Base-by-base conservation (phyloP, 331 rosid genomes). In the Malus hybrid region DNA sequence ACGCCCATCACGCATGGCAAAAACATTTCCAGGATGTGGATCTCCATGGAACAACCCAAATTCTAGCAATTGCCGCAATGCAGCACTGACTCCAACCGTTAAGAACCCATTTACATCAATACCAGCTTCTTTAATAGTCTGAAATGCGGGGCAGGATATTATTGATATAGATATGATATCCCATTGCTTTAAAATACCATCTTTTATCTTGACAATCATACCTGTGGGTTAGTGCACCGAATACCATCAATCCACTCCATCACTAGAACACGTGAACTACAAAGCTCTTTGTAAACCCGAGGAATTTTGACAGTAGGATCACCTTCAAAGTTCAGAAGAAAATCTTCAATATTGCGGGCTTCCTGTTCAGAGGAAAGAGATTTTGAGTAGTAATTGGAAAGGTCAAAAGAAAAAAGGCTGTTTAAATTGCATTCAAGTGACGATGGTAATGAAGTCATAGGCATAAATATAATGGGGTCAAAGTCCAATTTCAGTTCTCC, bases 231-330 rank as follows among this genome's bases (percentile, higher is more conserved):
- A 71, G 99, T 94, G 85, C 99, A 89, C 82, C 99, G 87, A 65
- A 94, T 87, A 67, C 99, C 99, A 85, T 94, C 99, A 76, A 94
- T 94, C 99, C 97, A 94, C 83, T 94, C 99, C 99, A 94, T 94
- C 44, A 94, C 99, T 74, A 94, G 80, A 79, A 94, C 99, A 52
- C 93, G 97, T 48, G 88, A 52, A 75, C 99, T 97, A 74, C 80
- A 94, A 83, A 90, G 85, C 77, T 85, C 83, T 83, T 86, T 92
- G 87, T 94, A 94, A 70, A 84, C 97, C 84, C 63, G 75, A 74
- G 99, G 97, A 82, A 94, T 94, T 90, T 94, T 94, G 74, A 94
- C 99, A 31, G 97, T 90, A 14, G 96, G 97, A 48, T 94, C 99
- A 76, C 89, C 78, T 80, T 90, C 89, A 84, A 94, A 94, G 83